These are phyloP conservation scores for Globisporangium cederbergense DNA, from an alignment of 352 stramenopile species.

Conservation along the genomic window DNA sequence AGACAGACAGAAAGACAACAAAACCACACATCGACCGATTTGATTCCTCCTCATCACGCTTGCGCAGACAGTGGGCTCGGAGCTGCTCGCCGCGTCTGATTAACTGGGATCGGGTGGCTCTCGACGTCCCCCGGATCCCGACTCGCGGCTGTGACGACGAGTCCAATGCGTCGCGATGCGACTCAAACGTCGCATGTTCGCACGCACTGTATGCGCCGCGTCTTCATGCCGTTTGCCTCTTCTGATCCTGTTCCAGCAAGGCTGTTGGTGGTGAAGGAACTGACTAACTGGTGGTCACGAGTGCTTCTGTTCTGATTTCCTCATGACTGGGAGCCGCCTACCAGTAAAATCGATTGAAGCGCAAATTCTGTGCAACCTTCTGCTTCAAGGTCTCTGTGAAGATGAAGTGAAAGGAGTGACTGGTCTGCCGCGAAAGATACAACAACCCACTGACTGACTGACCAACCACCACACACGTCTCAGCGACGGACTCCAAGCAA, in stretches of 20 bases:
- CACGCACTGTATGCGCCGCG: neutral
- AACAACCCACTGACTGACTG: neutral
- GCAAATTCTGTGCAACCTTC: neutral
- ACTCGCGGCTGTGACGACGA: neutral
- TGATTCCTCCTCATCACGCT: slow-evolving; percentile 6
- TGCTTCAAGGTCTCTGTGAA: slow-evolving; percentile 3
- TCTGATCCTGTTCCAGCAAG: slow-evolving; percentile 2
- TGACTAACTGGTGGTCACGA: neutral
- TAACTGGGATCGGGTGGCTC: slow-evolving; percentile 7
- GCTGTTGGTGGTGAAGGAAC: neutral
- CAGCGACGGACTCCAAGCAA: too few species aligned
- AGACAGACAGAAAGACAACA: too few species aligned
- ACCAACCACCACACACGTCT: neutral
- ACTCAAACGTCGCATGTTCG: neutral
- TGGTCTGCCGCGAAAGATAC: slow-evolving; percentile 1
- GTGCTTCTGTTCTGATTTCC: neutral
- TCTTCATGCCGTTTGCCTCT: slow-evolving; percentile 6
- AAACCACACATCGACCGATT: neutral
- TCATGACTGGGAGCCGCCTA: too few species aligned
- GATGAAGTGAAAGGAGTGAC: too few species aligned
- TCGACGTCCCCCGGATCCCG: neutral
- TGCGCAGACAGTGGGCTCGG: neutral
- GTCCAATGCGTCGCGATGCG: slow-evolving; percentile 5
- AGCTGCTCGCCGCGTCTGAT: neutral
- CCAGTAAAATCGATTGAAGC: neutral